Base-by-base conservation (phyloP, 2,329 filamentous ascomycete species). In the Aspergillus eucalypticola region DNA sequence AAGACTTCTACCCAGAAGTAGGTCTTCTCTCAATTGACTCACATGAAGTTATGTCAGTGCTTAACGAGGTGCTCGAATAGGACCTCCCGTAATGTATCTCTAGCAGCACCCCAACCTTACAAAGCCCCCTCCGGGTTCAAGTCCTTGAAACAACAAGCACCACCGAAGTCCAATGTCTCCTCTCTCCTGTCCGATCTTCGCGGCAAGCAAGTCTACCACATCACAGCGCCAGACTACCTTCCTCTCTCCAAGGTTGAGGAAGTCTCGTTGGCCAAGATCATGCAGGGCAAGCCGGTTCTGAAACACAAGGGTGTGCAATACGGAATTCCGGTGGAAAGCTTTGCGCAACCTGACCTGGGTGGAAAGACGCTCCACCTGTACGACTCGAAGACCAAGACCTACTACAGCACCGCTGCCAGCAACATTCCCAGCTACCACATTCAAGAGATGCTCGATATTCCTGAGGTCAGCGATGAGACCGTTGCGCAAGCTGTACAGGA, bases 181-280 rank as follows among this genome's bases (percentile, higher is more conserved):
- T 73, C 76, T 23, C 57, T 74, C 23, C 71, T 78, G 42, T 75
- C 76, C 39, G 69, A 78, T 53, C 69, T 80, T 53, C 67, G 67
- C 53, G 76, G 75, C 54, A 82, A 82, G 65, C 76, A 82, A 67
- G 66, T 83, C 52, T 79, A 79, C 71, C 79, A 82, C 62, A 79
- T 83, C 58, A 78, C 77, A 17, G 79, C 78, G 1, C 81, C 81
- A 2, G 69, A 76, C 3, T 76, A 70, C 50, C 71, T 82, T 17
- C 76, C 79, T 17, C 63, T 82, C 35, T 75, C 75, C 7, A 74
- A 77, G 51, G 71, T 83, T 55, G 77, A 80, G 62, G 74, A 80
- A 58, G 70, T 82, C 46, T 75, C 79, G 13, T 68, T 80, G 46
- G 70, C 76, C 46, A 75, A 75, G 50, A 73, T 78, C 23, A 59